Conservation (phyloP, 345 rosid species). For the Euphorbia pulcherrima region DNA sequence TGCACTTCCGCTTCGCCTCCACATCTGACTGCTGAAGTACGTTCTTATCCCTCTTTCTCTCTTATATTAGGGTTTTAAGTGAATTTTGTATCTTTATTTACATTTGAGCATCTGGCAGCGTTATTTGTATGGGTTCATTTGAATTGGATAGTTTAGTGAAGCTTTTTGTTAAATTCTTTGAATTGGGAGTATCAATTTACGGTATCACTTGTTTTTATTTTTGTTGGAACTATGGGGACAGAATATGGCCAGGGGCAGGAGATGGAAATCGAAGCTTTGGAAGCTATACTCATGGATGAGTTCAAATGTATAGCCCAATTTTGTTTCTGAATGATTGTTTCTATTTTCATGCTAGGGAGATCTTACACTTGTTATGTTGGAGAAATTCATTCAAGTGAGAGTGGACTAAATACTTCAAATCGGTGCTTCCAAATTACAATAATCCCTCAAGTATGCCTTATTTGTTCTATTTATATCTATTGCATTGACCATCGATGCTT, state of each 20-base stretch:
- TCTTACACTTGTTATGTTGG: constrained; percentile 16
- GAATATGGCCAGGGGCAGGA: constrained; percentile 84
- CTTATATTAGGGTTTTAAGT: too few species aligned
- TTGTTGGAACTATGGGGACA: constrained; percentile 25
- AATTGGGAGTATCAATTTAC: neutral
- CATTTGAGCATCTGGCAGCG: too few species aligned
- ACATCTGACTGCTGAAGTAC: constrained; percentile 35
- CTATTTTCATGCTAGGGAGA: constrained; percentile 6
- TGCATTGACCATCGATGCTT: neutral
- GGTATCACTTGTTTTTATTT: neutral
- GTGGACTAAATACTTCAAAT: constrained; percentile 84
- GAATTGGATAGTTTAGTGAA: neutral
- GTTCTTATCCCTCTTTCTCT: too few species aligned
- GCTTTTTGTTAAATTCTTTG: neutral
- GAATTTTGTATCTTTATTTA: too few species aligned
- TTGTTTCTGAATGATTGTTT: constrained; percentile 6
- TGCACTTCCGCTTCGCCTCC: too few species aligned
- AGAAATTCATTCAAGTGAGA: constrained; percentile 88
- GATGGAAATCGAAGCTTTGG: constrained; percentile 95
- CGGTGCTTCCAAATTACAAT: constrained; percentile 77
- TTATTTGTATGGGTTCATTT: constrained; percentile 1
- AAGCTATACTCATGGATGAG: constrained; percentile 96
- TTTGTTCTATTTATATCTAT: neutral
- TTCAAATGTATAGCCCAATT: constrained; percentile 55
- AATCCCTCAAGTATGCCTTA: constrained; percentile 58